Evolutionary conservation across 331 rosid genomes (phyloP).

Genomic region (Arachis monticola): DNA sequence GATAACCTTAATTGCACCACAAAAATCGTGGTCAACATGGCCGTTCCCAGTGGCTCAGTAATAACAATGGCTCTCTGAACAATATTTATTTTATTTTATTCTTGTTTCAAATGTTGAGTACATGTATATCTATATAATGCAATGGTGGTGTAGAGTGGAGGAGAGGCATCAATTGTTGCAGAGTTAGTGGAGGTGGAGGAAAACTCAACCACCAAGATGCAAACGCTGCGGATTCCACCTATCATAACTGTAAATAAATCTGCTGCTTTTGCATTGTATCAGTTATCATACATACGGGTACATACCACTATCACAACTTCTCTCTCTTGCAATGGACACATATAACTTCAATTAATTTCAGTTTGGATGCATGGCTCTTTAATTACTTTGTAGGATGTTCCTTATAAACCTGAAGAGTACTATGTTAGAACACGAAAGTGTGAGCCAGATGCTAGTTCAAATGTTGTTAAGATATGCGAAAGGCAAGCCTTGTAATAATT

Average conservation of each 20-base stretch:
- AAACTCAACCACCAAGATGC: conserved; percentile 81
- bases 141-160: conserved; percentile 63
- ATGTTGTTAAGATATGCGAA: conserved; percentile 81
- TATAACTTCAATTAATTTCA: no score
- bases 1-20: conserved; percentile 74
- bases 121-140: no score
- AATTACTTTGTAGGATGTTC: conserved; percentile 64
- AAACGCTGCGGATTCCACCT: conserved; percentile 73
- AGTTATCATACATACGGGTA: conserved; percentile 78
- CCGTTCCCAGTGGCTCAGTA: conserved; percentile 91
- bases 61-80: conserved; percentile 1
- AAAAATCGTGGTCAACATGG: conserved; percentile 80
- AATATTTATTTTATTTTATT: neutral
- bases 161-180: conserved; percentile 86
- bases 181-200: conserved; percentile 91
- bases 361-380: no score
- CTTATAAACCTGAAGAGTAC: conserved; percentile 82
- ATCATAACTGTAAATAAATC: conserved; percentile 76
- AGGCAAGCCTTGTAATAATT: conserved; percentile 54
- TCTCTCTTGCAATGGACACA: neutral
- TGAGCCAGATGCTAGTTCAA: conserved; percentile 75
- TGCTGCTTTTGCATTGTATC: conserved; percentile 78
- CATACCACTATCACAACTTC: neutral
- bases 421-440: conserved; percentile 80
- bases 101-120: no score